phyloP scores from a whole-genome alignment of 768 basidiomycete species.

The Daedaleopsis sinensis region DNA sequence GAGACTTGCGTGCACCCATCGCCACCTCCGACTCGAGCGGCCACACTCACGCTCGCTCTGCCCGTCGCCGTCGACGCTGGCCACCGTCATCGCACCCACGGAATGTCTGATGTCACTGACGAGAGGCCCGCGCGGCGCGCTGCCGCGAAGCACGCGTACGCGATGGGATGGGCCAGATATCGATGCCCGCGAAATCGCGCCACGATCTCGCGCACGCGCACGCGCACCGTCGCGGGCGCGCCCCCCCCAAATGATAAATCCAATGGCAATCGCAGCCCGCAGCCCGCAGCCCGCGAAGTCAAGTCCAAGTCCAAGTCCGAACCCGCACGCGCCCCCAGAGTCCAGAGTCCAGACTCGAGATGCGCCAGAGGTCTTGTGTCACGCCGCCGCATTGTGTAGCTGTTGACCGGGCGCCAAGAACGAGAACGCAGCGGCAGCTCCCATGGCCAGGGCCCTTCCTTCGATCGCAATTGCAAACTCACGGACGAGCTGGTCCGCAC shows the following conservation, averaged over 20 bases:
- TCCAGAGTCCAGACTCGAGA: no score
- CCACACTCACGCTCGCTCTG: background rate
- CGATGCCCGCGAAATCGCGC: constrained; percentile 8
- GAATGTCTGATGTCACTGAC: background rate
- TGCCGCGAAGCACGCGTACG: constrained; percentile 14
- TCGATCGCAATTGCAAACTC: background rate
- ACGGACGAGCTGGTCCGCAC: background rate
- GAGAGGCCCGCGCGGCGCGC: background rate
- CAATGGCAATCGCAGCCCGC: no score
- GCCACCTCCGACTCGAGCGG: background rate
- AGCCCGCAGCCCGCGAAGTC: constrained; percentile 3
- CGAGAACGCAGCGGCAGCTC: no score
- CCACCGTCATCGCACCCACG: no score
- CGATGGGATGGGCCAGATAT: constrained; percentile 3
- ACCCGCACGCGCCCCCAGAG: no score
- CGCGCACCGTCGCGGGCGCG: background rate
- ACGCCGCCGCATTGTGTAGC: constrained; percentile 2
- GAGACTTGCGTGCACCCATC: no score
- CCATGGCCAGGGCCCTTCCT: background rate
- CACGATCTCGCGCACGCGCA: constrained; percentile 5
- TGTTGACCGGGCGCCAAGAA: no score
- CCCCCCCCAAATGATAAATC: background rate
- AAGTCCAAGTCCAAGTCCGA: no score
- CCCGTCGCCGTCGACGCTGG: no score
- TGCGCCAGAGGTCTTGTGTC: constrained; percentile 16